Evolutionary conservation across 106 monocot species (phyloP).

Genomic region (Allium cepa): DNA sequence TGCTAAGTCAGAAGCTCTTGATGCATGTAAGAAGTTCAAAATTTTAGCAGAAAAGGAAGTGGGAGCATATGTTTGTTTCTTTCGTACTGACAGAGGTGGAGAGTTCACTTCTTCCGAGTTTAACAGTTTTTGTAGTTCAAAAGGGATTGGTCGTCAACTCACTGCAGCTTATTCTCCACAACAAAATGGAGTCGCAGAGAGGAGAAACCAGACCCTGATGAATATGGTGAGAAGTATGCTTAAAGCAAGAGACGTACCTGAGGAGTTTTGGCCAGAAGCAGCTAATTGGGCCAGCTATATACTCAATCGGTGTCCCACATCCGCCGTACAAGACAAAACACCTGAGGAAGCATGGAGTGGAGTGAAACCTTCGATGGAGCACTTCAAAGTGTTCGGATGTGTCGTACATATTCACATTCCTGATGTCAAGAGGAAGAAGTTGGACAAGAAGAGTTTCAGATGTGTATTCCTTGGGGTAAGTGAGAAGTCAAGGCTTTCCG

Average conservation of each 20-base stretch:
- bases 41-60: conserved; percentile 3
- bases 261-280: neutral
- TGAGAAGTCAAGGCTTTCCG: neutral
- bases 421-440: too few species aligned
- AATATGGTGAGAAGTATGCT: too few species aligned
- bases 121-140: conserved; percentile 1
- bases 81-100: neutral
- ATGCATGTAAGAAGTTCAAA: neutral
- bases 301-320: neutral
- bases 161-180: neutral
- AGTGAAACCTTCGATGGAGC: neutral
- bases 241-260: neutral
- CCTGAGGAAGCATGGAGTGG: neutral
- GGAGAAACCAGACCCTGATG: too few species aligned
- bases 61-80: neutral
- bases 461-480: neutral
- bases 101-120: neutral
- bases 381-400: neutral
- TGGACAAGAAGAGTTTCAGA: neutral
- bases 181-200: too few species aligned
- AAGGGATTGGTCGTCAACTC: neutral
- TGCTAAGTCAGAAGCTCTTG: neutral
- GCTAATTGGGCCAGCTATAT: neutral
- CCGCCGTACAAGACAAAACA: neutral
- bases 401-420: too few species aligned